A percentile compares a stretch with the other conserved stretches of the same genome.
Conservation (phyloP, 176 grass and related monocot genomes). For the Musa schizocarpa region DNA sequence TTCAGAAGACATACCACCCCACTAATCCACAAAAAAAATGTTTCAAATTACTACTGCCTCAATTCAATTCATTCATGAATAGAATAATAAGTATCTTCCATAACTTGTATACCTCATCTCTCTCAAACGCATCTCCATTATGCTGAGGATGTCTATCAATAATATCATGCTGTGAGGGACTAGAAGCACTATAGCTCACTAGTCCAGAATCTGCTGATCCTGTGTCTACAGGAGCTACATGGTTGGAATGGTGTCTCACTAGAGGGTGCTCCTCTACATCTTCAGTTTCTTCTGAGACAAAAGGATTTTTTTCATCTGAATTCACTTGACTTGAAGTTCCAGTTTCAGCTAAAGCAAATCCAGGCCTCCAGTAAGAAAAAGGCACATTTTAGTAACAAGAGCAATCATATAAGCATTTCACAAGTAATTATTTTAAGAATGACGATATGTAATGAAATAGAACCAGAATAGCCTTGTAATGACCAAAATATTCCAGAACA, state of each 20-base stretch:
- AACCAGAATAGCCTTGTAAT: no score
- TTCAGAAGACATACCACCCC: constrained; percentile 89
- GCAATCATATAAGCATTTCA: background rate
- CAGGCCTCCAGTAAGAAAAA: constrained; percentile 51
- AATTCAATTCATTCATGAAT: background rate
- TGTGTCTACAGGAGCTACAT: constrained; percentile 28
- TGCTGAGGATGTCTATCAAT: constrained; percentile 18
- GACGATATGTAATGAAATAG: no score
- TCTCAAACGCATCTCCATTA: constrained; percentile 32
- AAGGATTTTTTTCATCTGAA: constrained; percentile 29
- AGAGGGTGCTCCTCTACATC: constrained; percentile 71
- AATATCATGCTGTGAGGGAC: constrained; percentile 27
- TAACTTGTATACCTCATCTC: constrained; percentile 46
- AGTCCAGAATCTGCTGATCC: constrained; percentile 22
- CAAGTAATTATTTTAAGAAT: background rate
- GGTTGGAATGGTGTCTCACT: constrained; percentile 42
- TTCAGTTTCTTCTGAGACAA: constrained; percentile 42
- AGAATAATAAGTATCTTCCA: background rate
- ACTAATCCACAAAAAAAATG: constrained; percentile 36
- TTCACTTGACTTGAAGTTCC: constrained; percentile 46
- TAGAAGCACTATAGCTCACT: constrained; percentile 26
- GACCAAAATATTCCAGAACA: no score
- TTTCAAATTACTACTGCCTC: background rate
- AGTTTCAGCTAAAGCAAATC: constrained; percentile 20
- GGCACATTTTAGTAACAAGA: constrained; percentile 16